These are phyloP conservation scores for Raphanus hybrid DNA, from an alignment of 441 rosid genomes.

Conservation along the genomic window DNA sequence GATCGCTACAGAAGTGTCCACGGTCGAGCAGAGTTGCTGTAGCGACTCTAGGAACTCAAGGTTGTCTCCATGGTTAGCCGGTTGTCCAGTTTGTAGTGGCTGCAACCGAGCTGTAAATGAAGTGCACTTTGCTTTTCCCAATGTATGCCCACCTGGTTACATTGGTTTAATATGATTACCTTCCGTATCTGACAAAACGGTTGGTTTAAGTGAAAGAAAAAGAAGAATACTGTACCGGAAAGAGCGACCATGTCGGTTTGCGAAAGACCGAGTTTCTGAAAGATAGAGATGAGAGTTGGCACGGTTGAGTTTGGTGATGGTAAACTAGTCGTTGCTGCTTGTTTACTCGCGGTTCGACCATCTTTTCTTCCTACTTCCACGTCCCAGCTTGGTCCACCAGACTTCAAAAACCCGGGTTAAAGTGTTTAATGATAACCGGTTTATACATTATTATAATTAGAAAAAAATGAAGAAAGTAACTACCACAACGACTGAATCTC, in stretches of 20 bases:
- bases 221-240: slow-evolving; percentile 51
- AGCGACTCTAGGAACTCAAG: slow-evolving; percentile 66
- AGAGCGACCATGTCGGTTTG: slow-evolving; percentile 75
- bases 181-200: neutral
- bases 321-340: slow-evolving; percentile 59
- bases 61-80: slow-evolving; percentile 52
- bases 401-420: slow-evolving; percentile 44
- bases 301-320: slow-evolving; percentile 82
- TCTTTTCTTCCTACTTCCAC: slow-evolving; percentile 79
- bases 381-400: slow-evolving; percentile 91
- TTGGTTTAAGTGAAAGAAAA: neutral
- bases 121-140: slow-evolving; percentile 83
- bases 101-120: slow-evolving; percentile 61
- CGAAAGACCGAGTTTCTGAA: slow-evolving; percentile 75
- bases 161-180: neutral
- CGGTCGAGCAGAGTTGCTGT: slow-evolving; percentile 63
- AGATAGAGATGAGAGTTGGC: slow-evolving; percentile 56
- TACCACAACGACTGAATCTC: slow-evolving; percentile 78
- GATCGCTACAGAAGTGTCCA: slow-evolving; percentile 37
- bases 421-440: neutral
- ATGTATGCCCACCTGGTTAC: slow-evolving; percentile 70
- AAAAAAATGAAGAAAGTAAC: neutral
- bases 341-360: slow-evolving; percentile 68
- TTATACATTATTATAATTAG: neutral
- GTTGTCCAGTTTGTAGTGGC: slow-evolving; percentile 43